phyloP scores from a whole-genome alignment of 179 eudicot genomes.

The Beta lomatogona region DNA sequence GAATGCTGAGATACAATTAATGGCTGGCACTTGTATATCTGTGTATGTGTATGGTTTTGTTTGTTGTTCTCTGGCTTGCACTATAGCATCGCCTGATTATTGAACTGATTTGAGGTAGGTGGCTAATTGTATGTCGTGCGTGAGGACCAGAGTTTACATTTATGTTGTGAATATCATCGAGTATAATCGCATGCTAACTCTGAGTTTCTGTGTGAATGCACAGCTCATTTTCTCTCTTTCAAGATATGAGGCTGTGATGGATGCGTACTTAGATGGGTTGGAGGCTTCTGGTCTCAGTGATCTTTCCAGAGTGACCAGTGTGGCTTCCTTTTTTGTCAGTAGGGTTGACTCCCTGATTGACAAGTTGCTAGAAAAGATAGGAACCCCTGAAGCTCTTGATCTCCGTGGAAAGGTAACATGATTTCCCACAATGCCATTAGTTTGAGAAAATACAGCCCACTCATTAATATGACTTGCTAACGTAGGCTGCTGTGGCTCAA shows the following conservation, averaged over 20 bases:
- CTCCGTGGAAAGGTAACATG: constrained; percentile 86
- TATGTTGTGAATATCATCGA: constrained; percentile 7
- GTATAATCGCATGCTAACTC: constrained; percentile 22
- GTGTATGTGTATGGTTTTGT: neutral
- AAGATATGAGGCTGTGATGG: constrained; percentile 94
- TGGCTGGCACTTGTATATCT: neutral
- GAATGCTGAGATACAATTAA: neutral
- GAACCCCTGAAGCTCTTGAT: constrained; percentile 90
- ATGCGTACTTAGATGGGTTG: constrained; percentile 96
- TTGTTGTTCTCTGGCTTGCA: neutral
- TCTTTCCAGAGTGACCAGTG: constrained; percentile 92
- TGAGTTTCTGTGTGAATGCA: constrained; percentile 28
- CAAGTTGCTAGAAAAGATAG: constrained; percentile 92
- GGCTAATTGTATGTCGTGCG: neutral
- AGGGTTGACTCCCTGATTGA: constrained; percentile 88
- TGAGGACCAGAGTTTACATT: neutral
- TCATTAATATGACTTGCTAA: constrained; percentile 11
- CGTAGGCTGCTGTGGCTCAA: constrained; percentile 96
- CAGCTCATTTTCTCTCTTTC: constrained; percentile 96
- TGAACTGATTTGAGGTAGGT: neutral
- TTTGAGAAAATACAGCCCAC: neutral
- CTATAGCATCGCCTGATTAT: neutral
- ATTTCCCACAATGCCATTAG: constrained; percentile 1
- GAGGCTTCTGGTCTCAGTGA: constrained; percentile 93
- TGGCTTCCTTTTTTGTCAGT: constrained; percentile 98